Evolutionary conservation across 352 stramenopile genomes (phyloP).

Genomic region (Thraustochytrium striatum): DNA sequence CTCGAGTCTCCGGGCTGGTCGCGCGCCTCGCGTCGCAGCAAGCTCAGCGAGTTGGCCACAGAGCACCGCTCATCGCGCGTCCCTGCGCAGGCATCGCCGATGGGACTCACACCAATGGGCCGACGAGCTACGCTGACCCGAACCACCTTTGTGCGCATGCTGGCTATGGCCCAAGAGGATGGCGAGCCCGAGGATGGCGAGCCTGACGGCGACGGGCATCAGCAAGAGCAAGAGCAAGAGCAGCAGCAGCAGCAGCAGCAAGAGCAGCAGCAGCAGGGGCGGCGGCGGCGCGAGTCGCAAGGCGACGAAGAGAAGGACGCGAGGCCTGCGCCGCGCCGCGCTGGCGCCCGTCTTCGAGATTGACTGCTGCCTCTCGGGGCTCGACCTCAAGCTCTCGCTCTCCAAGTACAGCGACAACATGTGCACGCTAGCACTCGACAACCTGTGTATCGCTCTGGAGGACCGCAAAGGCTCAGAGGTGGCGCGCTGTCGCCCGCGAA

Average conservation of each 20-base stretch:
- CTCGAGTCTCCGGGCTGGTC: too few relatives aligned
- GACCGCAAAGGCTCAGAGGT: neutral
- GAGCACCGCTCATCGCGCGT: neutral
- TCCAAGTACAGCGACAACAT: constrained; percentile 45
- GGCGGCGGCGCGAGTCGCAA: neutral
- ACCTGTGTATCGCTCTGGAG: neutral
- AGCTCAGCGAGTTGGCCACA: too few relatives aligned
- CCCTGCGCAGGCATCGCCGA: neutral
- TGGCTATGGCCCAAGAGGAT: neutral
- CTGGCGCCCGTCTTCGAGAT: neutral
- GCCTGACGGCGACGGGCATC: neutral
- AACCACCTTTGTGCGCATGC: neutral
- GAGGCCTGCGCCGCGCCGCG: neutral
- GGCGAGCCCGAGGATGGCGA: too few relatives aligned
- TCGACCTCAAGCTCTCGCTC: constrained; percentile 15
- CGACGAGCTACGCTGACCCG: neutral
- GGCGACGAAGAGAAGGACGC: neutral
- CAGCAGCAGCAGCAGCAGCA: neutral
- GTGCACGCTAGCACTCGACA: neutral
- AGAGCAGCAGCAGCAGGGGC: neutral
- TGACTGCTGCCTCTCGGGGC: neutral
- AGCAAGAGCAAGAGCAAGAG: neutral
- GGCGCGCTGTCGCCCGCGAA: neutral
- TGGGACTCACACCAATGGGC: neutral
- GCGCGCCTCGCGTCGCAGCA: too few relatives aligned